Conservation (phyloP, 176 grass and related monocot species). For the Ensete glaucum region DNA sequence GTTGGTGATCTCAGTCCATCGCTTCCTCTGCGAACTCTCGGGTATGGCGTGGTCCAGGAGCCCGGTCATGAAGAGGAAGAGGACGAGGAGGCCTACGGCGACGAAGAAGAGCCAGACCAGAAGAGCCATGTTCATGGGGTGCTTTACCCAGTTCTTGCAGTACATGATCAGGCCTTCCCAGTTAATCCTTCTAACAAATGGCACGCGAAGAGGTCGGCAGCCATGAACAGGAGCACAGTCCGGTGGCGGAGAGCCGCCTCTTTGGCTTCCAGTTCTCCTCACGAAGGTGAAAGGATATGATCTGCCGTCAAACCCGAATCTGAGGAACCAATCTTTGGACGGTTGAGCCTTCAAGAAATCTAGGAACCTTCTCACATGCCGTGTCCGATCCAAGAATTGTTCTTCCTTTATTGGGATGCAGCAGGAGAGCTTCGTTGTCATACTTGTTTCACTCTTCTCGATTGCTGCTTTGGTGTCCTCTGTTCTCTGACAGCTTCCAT, state of each 20-base stretch:
- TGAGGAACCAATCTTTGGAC: constrained; percentile 25
- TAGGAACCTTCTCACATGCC: constrained; percentile 28
- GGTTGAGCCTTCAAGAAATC: constrained; percentile 43
- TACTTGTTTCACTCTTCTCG: neutral
- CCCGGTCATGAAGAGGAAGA: constrained; percentile 65
- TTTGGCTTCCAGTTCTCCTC: constrained; percentile 10
- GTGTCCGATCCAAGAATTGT: neutral
- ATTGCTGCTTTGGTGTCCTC: neutral
- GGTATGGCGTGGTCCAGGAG: constrained; percentile 50
- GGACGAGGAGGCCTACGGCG: constrained; percentile 24
- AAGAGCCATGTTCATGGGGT: constrained; percentile 43
- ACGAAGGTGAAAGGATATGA: constrained; percentile 9
- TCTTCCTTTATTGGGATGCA: neutral
- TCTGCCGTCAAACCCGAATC: neutral
- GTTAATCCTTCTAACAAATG: constrained; percentile 33
- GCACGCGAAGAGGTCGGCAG: constrained; percentile 12
- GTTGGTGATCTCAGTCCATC: constrained; percentile 60
- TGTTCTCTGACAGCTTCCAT: neutral
- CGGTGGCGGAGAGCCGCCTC: neutral
- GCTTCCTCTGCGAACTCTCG: constrained; percentile 19
- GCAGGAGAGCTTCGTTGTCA: neutral
- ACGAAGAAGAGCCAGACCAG: constrained; percentile 52
- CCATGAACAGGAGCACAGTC: neutral
- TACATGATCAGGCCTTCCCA: constrained; percentile 26
- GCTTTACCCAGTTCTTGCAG: constrained; percentile 33